Conservation (phyloP, 2,329 filamentous ascomycete species). For the Botrytis cinerea region DNA sequence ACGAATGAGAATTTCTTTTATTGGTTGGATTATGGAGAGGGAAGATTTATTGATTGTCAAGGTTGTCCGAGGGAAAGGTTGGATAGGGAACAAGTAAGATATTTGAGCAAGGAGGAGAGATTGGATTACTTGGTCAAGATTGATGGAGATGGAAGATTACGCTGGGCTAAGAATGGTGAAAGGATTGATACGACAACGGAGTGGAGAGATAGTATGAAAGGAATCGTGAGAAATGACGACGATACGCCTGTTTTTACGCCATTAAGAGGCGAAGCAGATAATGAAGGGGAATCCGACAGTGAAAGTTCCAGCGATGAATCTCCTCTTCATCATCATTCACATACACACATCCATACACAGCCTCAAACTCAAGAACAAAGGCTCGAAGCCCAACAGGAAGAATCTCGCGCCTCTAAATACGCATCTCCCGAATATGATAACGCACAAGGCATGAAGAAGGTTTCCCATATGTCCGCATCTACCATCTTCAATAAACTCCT, state of each 20-base stretch:
- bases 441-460: constrained; percentile 59
- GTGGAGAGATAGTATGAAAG: constrained; percentile 78
- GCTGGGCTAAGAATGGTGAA: constrained; percentile 81
- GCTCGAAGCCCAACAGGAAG: constrained; percentile 50
- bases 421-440: constrained; percentile 63
- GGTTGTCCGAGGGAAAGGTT: constrained; percentile 73
- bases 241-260: constrained; percentile 54
- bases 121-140: constrained; percentile 78
- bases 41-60: constrained; percentile 67
- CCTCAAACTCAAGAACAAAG: constrained; percentile 35
- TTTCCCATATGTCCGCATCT: constrained; percentile 68
- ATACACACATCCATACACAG: constrained; percentile 26
- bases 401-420: constrained; percentile 64
- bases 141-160: constrained; percentile 72
- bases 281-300: constrained; percentile 5
- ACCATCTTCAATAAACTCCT: constrained; percentile 78
- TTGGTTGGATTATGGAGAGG: constrained; percentile 84
- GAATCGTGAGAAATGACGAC: constrained; percentile 65
- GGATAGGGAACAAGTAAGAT: constrained; percentile 78
- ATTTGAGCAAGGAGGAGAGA: constrained; percentile 79
- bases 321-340: constrained; percentile 6
- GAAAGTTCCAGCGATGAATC: not conserved
- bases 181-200: constrained; percentile 74
- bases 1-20: constrained; percentile 91
- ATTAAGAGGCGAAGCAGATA: constrained; percentile 34